Percentiles rank a stretch among this genome's conserved stretches.
Evolutionary conservation across 108 stramenopile species (phyloP).

Genomic region (Aureococcus anophagefferens): DNA sequence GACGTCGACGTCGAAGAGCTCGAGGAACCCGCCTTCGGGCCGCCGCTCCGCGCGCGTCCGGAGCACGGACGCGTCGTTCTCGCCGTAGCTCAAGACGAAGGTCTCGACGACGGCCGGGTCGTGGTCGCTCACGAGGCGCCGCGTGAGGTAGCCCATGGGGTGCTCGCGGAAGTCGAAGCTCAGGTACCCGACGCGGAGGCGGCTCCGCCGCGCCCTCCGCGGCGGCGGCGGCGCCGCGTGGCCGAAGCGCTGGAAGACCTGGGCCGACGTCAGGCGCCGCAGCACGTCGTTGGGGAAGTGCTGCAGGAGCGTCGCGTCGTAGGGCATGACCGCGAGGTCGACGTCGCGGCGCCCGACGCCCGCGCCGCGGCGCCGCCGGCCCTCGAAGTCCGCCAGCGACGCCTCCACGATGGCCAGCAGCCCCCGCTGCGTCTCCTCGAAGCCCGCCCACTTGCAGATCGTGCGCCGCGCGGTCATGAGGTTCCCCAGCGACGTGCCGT

Average conservation of each 20-base stretch:
- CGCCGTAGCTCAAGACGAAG: conserved; percentile 25
- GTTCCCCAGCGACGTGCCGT: not conserved
- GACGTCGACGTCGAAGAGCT: conserved; percentile 8
- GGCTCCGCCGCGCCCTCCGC: not conserved
- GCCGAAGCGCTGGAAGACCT: conserved; percentile 10
- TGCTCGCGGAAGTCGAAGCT: conserved; percentile 43
- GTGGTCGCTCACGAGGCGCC: conserved; percentile 27
- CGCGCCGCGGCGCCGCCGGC: not conserved
- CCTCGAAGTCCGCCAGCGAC: not conserved
- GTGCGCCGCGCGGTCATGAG: conserved; percentile 2
- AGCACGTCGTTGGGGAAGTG: not conserved
- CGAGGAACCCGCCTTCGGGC: conserved; percentile 22
- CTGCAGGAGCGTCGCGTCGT: conserved; percentile 14
- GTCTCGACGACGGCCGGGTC: conserved; percentile 5
- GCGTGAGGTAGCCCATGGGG: conserved; percentile 44
- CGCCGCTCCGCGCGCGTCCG: conserved; percentile 11
- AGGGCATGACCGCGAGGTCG: not conserved
- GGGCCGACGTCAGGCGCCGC: conserved; percentile 5
- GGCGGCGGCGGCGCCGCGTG: not conserved
- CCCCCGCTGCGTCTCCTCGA: not conserved
- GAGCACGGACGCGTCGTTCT: conserved; percentile 16
- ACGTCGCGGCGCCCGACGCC: too few species aligned
- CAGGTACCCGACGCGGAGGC: conserved; percentile 34
- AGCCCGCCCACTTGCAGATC: conserved; percentile 11
- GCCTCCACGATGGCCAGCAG: not conserved